Base-by-base conservation (phyloP, 176 grass and related monocot genomes). In the Oryza meridionalis region DNA sequence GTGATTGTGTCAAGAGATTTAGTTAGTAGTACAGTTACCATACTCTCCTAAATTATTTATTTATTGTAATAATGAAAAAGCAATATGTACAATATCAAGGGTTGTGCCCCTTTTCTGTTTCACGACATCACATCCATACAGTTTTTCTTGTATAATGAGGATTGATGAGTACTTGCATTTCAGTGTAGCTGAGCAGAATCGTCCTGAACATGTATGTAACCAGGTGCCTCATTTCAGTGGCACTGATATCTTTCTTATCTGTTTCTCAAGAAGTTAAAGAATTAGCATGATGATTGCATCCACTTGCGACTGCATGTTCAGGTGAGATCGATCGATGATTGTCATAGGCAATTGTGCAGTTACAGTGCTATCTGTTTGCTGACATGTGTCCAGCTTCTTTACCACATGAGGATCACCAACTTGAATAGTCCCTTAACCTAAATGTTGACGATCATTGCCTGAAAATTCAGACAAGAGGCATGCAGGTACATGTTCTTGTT, bases 11-110 rank as follows among this genome's bases (percentile, higher is more conserved):
- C 61, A 82, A 75, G 62, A 69, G 49, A 61, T 59, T 47, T 62
- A 45, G 79, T 25, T 47, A 78, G 59, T 74, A 78, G 79, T 80
- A 68, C 66, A 78, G 68, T 82, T 25, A 25, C 47, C 67, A 33
- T 19, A 64, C 63, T 70, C 65, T 72, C 59, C 2, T 67, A 81
- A 46, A 83, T 78, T 69, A 73, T 51, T 77, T 69, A 73, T 64
- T 62, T 62, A 24, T 62, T 86, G 75, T 83, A 86, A 58, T 75
- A 62, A 62, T 62, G 58, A 62, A 62, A 62, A 62, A 11, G 78
- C 59, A 12, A 29, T 51, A 16, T 84, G 75, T 76, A 86, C 37
- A 83, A 79, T 67, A 58, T 67, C 24, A 78, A 40, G 47, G 49
- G n/a, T 13, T 3, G 70, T 64, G 22, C 15, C 14, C 25, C 25